phyloP scores from a whole-genome alignment of 106 monocot species.

The Apostasia ramifera region DNA sequence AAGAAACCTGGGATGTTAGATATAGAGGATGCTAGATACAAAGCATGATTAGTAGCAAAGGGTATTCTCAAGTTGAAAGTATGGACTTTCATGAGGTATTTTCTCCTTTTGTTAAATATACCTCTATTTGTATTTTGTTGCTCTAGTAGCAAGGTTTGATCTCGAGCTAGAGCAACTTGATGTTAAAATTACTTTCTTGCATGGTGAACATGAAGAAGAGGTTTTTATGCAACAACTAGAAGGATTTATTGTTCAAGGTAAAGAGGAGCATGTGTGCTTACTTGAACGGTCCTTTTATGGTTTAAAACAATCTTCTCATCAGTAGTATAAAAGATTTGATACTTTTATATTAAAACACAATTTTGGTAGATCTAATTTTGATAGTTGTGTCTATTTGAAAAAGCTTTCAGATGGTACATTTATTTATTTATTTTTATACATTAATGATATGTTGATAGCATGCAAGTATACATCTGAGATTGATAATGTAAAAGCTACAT shows the following conservation, averaged over 20 bases:
- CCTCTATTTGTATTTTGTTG: background rate
- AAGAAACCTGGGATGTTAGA: background rate
- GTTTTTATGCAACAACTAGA: background rate
- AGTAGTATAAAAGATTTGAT: background rate
- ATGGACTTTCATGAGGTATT: background rate
- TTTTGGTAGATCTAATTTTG: background rate
- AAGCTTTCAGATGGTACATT: background rate
- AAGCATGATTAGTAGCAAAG: background rate
- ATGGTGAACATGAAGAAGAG: background rate
- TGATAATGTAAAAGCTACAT: background rate
- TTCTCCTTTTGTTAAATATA: background rate
- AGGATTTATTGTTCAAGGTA: background rate
- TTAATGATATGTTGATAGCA: background rate
- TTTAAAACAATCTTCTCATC: background rate
- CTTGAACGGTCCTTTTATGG: background rate
- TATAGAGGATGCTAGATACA: background rate
- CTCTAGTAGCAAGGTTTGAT: background rate
- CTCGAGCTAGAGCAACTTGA: background rate
- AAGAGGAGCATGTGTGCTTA: conserved; percentile 1
- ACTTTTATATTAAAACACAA: background rate
- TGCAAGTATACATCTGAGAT: background rate
- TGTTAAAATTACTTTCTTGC: background rate
- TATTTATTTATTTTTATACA: background rate
- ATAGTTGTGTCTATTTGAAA: background rate
- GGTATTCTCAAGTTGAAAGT: background rate